Conservation (phyloP, 805 yeast species). For the Wickerhamomyces alni region DNA sequence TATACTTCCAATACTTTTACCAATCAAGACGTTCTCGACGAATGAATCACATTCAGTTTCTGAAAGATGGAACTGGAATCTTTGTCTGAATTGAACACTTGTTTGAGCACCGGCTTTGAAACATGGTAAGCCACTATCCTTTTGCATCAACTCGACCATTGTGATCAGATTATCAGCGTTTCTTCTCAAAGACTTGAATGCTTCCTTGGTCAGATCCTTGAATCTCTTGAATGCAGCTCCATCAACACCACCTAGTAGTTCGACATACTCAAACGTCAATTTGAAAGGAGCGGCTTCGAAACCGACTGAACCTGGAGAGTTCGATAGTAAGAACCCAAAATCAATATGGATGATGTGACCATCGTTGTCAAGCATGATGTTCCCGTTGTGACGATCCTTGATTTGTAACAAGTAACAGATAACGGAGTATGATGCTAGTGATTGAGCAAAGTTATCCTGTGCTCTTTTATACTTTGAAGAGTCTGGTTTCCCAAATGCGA, state of each 20-base stretch:
- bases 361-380: slow-evolving; percentile 91
- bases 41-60: slow-evolving; percentile 70
- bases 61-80: slow-evolving; percentile 71
- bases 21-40: slow-evolving; percentile 72
- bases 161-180: slow-evolving; percentile 69
- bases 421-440: slow-evolving; percentile 88
- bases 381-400: slow-evolving; percentile 96
- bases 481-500: slow-evolving; percentile 64
- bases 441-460: slow-evolving; percentile 76
- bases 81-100: slow-evolving; percentile 67
- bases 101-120: slow-evolving; percentile 86
- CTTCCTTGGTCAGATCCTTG: slow-evolving; percentile 56
- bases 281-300: slow-evolving; percentile 98
- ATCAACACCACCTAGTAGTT: slow-evolving; percentile 74
- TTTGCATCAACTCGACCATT: slow-evolving; percentile 91
- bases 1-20: slow-evolving; percentile 77
- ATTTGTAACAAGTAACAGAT: slow-evolving; percentile 87
- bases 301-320: slow-evolving; percentile 95
- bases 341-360: slow-evolving; percentile 96
- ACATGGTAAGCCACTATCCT: slow-evolving; percentile 85
- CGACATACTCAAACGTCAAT: slow-evolving; percentile 83
- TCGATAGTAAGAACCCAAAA: slow-evolving; percentile 87
- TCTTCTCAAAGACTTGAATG: slow-evolving; percentile 69
- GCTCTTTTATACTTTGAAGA: slow-evolving; percentile 60
- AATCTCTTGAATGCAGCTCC: slow-evolving; percentile 57